Evolutionary conservation across 179 eudicot species (phyloP).

Genomic region (Patellifolia procumbens): DNA sequence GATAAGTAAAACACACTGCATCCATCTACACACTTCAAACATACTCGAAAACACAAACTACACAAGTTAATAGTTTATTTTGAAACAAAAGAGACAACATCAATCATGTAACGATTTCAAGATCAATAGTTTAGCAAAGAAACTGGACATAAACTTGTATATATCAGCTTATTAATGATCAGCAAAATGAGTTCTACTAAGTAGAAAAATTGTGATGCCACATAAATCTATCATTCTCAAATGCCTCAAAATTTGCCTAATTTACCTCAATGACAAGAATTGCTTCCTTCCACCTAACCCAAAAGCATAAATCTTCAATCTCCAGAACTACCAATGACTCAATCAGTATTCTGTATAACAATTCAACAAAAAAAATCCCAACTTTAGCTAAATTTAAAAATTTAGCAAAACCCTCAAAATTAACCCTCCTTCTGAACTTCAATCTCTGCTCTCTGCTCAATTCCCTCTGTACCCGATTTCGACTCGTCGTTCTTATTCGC

Average conservation of each 20-base stretch:
- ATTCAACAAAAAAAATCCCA: not conserved
- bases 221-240: slow-evolving; percentile 10
- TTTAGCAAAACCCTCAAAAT: not conserved
- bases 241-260: slow-evolving; percentile 5
- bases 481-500: slow-evolving; percentile 3
- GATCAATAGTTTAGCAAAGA: slow-evolving; percentile 4
- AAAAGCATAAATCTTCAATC: slow-evolving; percentile 18
- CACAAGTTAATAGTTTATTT: not conserved
- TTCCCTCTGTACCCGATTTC: slow-evolving; percentile 24
- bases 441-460: slow-evolving; percentile 29
- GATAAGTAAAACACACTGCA: not conserved
- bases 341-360: not conserved
- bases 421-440: slow-evolving; percentile 26
- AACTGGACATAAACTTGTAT: slow-evolving; percentile 8
- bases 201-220: slow-evolving; percentile 11
- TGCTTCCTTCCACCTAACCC: slow-evolving; percentile 10
- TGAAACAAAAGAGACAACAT: not conserved
- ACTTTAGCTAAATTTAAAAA: not conserved
- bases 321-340: slow-evolving; percentile 5
- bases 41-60: not conserved
- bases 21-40: no score
- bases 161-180: slow-evolving; percentile 26
- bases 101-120: not conserved
- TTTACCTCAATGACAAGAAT: slow-evolving; percentile 28
- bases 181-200: not conserved